These are phyloP conservation scores for Paraphaeosphaeria sporulosa DNA, from an alignment of 2,329 filamentous ascomycete genomes.

Conservation along the genomic window DNA sequence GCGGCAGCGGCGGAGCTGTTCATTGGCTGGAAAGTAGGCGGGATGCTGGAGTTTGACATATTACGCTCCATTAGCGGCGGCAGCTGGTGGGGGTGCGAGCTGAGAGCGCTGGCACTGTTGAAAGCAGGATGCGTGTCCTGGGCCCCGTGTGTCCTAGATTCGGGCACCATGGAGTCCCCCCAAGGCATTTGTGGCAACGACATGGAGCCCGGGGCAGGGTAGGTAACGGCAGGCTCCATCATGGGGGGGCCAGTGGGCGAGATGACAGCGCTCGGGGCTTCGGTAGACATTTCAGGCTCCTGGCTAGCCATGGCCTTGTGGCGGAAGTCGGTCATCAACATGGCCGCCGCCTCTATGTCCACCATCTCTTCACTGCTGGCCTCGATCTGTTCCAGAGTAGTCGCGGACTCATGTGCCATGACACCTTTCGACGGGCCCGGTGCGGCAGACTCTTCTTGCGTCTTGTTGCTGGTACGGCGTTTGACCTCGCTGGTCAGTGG, in stretches of 20 bases:
- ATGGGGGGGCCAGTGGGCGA: constrained; percentile 74
- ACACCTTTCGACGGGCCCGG: constrained; percentile 76
- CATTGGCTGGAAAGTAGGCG: constrained; percentile 73
- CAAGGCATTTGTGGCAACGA: constrained; percentile 87
- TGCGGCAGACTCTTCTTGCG: constrained; percentile 62
- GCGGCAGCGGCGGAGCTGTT: constrained; percentile 75
- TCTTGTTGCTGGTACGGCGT: constrained; percentile 76
- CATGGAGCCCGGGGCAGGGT: constrained; percentile 73
- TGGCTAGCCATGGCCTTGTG: constrained; percentile 88
- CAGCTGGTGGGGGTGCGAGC: constrained; percentile 68
- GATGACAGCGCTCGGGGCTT: constrained; percentile 71
- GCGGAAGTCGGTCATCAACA: constrained; percentile 98
- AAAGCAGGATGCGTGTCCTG: constrained; percentile 70
- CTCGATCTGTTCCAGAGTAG: constrained; percentile 90
- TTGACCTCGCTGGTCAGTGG: constrained; percentile 95
- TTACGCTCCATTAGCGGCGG: constrained; percentile 73
- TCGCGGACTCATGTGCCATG: constrained; percentile 77
- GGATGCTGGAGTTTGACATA: constrained; percentile 61
- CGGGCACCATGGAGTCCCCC: constrained; percentile 88
- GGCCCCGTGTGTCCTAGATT: constrained; percentile 77
- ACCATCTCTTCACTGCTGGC: constrained; percentile 89
- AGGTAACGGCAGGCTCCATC: constrained; percentile 80
- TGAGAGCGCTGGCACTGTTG: constrained; percentile 64
- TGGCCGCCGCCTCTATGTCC: constrained; percentile 95
- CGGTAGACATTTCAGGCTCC: constrained; percentile 62